phyloP scores from a whole-genome alignment of 495 filamentous ascomycete genomes.

The Podospora fimiseda region DNA sequence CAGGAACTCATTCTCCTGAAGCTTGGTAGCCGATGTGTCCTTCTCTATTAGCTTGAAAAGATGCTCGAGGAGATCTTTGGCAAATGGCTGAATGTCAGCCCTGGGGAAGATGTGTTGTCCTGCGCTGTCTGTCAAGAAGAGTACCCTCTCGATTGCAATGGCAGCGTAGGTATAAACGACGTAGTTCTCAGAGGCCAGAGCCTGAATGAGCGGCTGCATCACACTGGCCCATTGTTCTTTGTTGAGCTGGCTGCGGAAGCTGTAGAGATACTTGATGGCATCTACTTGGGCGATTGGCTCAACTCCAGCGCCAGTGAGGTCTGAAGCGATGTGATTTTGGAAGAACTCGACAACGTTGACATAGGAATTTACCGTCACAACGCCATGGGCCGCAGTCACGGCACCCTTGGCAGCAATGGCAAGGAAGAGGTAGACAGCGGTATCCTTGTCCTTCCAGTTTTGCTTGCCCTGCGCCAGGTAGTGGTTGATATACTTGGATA shows the following conservation, averaged over 20 bases:
- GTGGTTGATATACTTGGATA: constrained; percentile 73
- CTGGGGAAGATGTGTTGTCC: constrained; percentile 70
- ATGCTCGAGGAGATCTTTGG: constrained; percentile 81
- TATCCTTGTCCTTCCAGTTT: constrained; percentile 97
- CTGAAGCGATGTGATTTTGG: constrained; percentile 76
- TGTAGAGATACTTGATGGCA: constrained; percentile 94
- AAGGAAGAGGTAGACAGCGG: constrained; percentile 89
- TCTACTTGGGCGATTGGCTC: constrained; percentile 91
- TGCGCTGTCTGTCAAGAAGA: constrained; percentile 68
- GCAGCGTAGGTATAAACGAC: constrained; percentile 97
- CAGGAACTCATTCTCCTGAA: constrained; percentile 97
- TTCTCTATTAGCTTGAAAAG: constrained; percentile 87
- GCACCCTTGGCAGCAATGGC: constrained; percentile 88
- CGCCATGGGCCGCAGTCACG: constrained; percentile 76
- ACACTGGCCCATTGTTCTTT: constrained; percentile 82
- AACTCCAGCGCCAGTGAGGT: constrained; percentile 61
- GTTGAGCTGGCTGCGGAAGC: constrained; percentile 82
- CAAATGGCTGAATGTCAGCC: constrained; percentile 64
- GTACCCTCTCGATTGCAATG: constrained; percentile 82
- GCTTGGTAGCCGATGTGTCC: constrained; percentile 74
- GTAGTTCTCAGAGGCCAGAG: constrained; percentile 79
- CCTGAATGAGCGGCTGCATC: constrained; percentile 83
- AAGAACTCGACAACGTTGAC: constrained; percentile 92
- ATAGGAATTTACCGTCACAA: constrained; percentile 76
- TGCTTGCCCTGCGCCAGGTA: constrained; percentile 61